A percentile compares a stretch with the other conserved stretches of the same genome.
These are phyloP conservation scores for Pythium periplocum DNA, from an alignment of 352 stramenopile species.

Conservation along the genomic window DNA sequence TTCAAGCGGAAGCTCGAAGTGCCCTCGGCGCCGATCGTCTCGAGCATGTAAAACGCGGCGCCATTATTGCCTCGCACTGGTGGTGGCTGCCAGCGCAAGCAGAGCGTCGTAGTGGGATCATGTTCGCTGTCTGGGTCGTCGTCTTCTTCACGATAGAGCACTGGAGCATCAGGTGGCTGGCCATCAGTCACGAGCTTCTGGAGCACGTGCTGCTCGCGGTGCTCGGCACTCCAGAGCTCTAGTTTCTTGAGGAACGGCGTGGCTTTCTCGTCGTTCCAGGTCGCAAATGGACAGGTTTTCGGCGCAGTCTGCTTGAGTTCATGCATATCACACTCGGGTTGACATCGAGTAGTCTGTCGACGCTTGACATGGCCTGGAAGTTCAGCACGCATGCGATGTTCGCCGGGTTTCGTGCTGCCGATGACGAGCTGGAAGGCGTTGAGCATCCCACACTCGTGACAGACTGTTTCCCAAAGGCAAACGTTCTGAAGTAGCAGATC, in stretches of 20 bases:
- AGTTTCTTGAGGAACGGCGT: slow-evolving; percentile 57
- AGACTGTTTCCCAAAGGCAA: slow-evolving; percentile 91
- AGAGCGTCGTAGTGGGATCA: slow-evolving; percentile 51
- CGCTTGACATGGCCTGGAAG: slow-evolving; percentile 62
- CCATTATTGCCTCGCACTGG: slow-evolving; percentile 55
- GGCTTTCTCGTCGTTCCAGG: slow-evolving; percentile 58
- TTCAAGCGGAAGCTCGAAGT: slow-evolving; percentile 59
- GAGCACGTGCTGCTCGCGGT: slow-evolving; percentile 65
- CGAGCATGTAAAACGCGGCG: slow-evolving; percentile 77
- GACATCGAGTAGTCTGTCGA: slow-evolving; percentile 52
- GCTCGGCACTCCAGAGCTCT: slow-evolving; percentile 63
- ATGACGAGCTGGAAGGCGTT: slow-evolving; percentile 86
- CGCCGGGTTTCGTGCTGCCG: slow-evolving; percentile 31
- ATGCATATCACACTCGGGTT: slow-evolving; percentile 64
- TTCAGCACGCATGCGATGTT: slow-evolving; percentile 51
- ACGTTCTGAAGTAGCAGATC: slow-evolving; percentile 70
- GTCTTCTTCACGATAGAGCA: slow-evolving; percentile 48
- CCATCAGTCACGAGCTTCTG: slow-evolving; percentile 64
- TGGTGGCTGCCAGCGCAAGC: slow-evolving; percentile 66
- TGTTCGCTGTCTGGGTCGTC: slow-evolving; percentile 32
- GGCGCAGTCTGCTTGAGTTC: slow-evolving; percentile 49
- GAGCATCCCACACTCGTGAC: slow-evolving; percentile 87
- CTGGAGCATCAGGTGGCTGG: slow-evolving; percentile 45
- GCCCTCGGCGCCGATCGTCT: slow-evolving; percentile 73
- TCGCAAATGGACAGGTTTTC: slow-evolving; percentile 44